A percentile compares a stretch with the other conserved stretches of the same genome.
phyloP scores from a whole-genome alignment of 345 rosid genomes.

The Corymbia maculata region DNA sequence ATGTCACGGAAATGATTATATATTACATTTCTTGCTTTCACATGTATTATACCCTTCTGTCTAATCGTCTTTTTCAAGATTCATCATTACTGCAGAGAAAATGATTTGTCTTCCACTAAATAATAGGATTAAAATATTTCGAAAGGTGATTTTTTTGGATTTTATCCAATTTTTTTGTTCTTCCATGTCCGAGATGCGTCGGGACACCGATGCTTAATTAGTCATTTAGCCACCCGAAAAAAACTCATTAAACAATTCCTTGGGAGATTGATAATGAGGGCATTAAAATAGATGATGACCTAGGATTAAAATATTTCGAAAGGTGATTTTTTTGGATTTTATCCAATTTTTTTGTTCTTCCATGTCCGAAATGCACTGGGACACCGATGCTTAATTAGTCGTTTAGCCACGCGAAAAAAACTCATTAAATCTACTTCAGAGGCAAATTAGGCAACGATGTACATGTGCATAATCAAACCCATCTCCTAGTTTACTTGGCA shows the following conservation, averaged over 20 bases:
- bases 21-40: neutral
- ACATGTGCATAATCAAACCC: neutral
- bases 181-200: neutral
- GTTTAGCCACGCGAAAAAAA: neutral
- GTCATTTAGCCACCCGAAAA: neutral
- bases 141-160: neutral
- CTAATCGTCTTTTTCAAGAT: neutral
- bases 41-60: neutral
- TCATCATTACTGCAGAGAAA: neutral
- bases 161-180: neutral
- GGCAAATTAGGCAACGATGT: neutral
- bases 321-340: neutral
- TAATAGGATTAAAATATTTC: neutral
- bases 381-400: neutral
- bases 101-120: neutral
- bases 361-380: neutral
- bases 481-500: neutral
- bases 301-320: neutral
- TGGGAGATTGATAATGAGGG: neutral
- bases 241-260: neutral
- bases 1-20: neutral
- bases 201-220: neutral
- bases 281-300: neutral
- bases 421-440: neutral
- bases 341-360: neutral